A percentile compares a stretch with the other conserved stretches of the same genome.
phyloP scores from a whole-genome alignment of 495 filamentous ascomycete species.

The Schizothecium vesticola region DNA sequence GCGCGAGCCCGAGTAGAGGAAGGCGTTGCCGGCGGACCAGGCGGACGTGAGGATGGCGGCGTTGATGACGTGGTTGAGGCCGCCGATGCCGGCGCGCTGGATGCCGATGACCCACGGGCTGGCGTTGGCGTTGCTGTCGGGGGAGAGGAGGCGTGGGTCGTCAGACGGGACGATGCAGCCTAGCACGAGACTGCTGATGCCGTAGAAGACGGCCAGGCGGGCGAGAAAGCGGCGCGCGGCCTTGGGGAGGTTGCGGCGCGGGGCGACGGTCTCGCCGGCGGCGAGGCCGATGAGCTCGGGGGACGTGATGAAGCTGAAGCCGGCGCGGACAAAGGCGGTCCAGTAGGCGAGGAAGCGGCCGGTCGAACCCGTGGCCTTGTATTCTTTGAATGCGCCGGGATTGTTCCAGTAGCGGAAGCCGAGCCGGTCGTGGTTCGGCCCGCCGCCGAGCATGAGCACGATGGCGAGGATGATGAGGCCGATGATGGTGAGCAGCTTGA shows the following conservation, averaged over 20 bases:
- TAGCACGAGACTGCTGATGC: conserved; percentile 64
- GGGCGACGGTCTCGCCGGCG: conserved; percentile 73
- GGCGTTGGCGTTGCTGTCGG: conserved; percentile 54
- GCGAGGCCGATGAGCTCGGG: conserved; percentile 55
- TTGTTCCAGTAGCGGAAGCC: conserved; percentile 68
- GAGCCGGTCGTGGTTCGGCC: conserved; percentile 47
- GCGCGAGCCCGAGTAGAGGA: conserved; percentile 77
- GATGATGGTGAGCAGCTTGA: conserved; percentile 66
- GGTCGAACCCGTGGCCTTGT: conserved; percentile 44
- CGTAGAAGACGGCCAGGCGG: conserved; percentile 69
- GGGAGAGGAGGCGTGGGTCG: conserved; percentile 49
- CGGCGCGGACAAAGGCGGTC: conserved; percentile 41
- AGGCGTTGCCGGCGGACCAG: conserved; percentile 63
- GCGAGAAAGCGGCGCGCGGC: conserved; percentile 66
- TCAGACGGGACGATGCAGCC: conserved; percentile 58
- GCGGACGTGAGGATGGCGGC: conserved; percentile 46
- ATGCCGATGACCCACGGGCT: conserved; percentile 54
- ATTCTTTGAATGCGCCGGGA: conserved; percentile 64
- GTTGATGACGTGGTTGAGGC: conserved; percentile 45
- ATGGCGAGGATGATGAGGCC: conserved; percentile 68
- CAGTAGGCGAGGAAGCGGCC: conserved; percentile 48
- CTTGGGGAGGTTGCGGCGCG: conserved; percentile 66
- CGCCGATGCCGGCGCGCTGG: conserved; percentile 39
- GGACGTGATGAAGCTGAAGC: conserved; percentile 47
- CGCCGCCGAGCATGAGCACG: conserved; percentile 64